phyloP scores from a whole-genome alignment of 164 flowering plant genomes.

The Nelumbo lutea region DNA sequence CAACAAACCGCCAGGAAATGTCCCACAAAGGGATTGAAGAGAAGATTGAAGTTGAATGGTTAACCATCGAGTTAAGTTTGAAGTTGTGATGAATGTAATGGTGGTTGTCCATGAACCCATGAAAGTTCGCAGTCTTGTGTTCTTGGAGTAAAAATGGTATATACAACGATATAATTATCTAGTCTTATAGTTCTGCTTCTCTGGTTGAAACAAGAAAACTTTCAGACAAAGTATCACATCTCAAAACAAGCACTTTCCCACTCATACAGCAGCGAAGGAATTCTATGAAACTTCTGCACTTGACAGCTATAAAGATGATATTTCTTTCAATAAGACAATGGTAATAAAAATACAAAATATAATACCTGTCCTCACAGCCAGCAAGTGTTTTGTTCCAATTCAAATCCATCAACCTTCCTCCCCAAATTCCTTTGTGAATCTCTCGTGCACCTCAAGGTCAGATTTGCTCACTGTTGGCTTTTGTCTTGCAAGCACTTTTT shows the following conservation, averaged over 20 bases:
- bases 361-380: not conserved
- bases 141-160: too few species aligned
- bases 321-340: not conserved
- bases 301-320: not conserved
- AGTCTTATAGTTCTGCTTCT: not conserved
- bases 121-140: too few species aligned
- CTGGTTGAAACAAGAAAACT: not conserved
- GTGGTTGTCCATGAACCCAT: too few species aligned
- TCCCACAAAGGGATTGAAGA: too few species aligned
- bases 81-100: too few species aligned
- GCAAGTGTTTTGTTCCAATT: not conserved
- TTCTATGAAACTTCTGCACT: not conserved
- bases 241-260: not conserved
- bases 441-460: slow-evolving; percentile 93
- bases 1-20: too few species aligned
- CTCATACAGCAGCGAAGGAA: not conserved
- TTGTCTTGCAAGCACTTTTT: slow-evolving; percentile 91
- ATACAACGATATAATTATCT: too few species aligned
- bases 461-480: slow-evolving; percentile 94
- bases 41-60: too few species aligned
- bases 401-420: slow-evolving; percentile 76
- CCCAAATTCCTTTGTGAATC: slow-evolving; percentile 94
- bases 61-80: too few species aligned
- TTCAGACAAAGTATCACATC: not conserved
- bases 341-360: not conserved